Conservation (phyloP, 306 rosid species). For the Urtica urens region DNA sequence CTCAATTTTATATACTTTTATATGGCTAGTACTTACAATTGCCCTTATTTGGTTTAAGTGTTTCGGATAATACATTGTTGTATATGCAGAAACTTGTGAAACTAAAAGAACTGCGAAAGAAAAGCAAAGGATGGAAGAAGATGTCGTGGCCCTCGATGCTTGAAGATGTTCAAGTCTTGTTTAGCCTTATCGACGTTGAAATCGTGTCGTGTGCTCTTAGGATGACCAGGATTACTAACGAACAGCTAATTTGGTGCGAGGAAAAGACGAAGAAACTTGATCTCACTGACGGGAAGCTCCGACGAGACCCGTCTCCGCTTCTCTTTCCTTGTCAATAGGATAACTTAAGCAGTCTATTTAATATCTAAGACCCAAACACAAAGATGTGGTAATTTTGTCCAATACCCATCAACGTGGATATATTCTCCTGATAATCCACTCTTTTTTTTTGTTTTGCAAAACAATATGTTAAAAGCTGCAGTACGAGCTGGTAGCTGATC, state of each 20-base stretch:
- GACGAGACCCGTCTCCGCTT: constrained; percentile 70
- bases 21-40: too few species aligned
- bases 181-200: constrained; percentile 58
- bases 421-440: too few species aligned
- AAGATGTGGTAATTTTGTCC: too few species aligned
- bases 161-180: constrained; percentile 65
- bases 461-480: too few species aligned
- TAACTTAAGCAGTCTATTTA: too few species aligned
- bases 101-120: constrained; percentile 59
- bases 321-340: constrained; percentile 70
- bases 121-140: constrained; percentile 68
- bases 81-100: constrained; percentile 59
- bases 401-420: too few species aligned
- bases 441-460: too few species aligned
- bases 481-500: too few species aligned
- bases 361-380: background rate
- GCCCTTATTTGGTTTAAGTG: too few species aligned
- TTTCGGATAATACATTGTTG: too few species aligned
- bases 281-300: constrained; percentile 41
- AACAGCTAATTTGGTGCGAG: constrained; percentile 85
- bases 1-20: too few species aligned
- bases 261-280: constrained; percentile 82
- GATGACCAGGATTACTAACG: constrained; percentile 58
- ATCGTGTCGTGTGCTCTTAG: constrained; percentile 54
- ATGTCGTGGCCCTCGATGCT: constrained; percentile 54